Evolutionary conservation across 129 eudicot genomes (phyloP), one percentile per base, ranked within the genome.

Genomic region (Calendula officinalis): DNA sequence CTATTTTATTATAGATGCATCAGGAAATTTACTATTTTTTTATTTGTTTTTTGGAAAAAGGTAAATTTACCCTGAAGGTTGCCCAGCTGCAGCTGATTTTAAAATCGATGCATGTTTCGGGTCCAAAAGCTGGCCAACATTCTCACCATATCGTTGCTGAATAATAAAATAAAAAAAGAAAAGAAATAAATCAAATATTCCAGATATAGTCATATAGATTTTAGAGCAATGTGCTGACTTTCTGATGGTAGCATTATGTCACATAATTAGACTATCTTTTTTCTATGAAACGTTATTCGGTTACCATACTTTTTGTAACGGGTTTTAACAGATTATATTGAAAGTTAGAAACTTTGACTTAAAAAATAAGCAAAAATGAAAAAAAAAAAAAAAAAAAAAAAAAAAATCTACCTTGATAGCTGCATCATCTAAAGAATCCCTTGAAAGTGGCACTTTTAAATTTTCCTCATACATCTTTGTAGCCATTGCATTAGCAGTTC

Each of bases 381-480:
- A 27, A 10, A 45, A 32, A n/a, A 7, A 3, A 6, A 56, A 34
- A 56, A 36, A 15, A 13, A 11, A 45, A 49, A 13, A 2, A 14
- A 66, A 52, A n/a, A 39, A 30, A 51, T 34, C 30, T 79, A 89
- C 99, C 95, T 94, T 94, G 80, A 86, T 73, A 41, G 99, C 74
- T 50, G 85, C 81, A 78, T 85, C 92, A 57, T 85, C 92, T 60
- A 81, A 60, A 45, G 85, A 73, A 66, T 85, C 92, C 71, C 92
- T 73, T 22, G 82, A 82, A 30, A 75, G 74, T 41, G 92, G 92
- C 45, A 76, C 69, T 76, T 92, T 88, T 56, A 92, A 57, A 34
- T 88, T 81, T 45, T 94, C 99, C 73, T 88, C 97, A 4, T 94
- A 94, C 87, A 94, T 88, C 76, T 94, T 88, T 43, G 99, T 78